A percentile compares a stretch with the other conserved stretches of the same genome.
These are phyloP conservation scores for Paramecium pentaurelia DNA, from an alignment of 73 alveolate genomes.

Conservation along the genomic window DNA sequence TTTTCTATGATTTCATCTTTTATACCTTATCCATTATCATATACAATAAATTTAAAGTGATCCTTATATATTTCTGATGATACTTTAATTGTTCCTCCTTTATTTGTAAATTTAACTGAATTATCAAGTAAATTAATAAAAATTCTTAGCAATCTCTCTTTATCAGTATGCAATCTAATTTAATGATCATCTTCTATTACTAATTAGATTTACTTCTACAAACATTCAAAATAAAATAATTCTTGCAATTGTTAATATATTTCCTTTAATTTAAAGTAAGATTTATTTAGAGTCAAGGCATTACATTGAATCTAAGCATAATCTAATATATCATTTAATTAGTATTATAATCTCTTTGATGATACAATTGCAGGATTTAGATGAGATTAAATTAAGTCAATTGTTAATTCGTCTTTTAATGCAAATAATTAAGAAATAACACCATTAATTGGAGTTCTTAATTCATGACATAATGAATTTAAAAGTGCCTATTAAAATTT, in stretches of 20 bases:
- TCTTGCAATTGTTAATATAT: background rate
- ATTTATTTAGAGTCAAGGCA: background rate
- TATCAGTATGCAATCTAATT: background rate
- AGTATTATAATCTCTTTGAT: background rate
- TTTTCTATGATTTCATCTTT: background rate
- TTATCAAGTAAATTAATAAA: background rate
- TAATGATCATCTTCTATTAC: background rate
- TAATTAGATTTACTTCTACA: background rate
- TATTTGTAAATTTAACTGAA: constrained; percentile 14
- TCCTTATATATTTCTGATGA: background rate
- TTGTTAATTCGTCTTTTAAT: background rate
- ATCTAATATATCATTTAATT: background rate
- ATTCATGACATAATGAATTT: constrained; percentile 29
- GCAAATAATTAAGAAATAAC: background rate
- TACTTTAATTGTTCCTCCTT: background rate
- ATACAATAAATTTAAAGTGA: background rate
- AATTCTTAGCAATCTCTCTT: background rate
- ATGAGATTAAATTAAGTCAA: background rate
- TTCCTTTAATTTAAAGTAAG: background rate
- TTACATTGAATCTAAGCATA: constrained; percentile 15
- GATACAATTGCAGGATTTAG: constrained; percentile 25
- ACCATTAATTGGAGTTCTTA: constrained; percentile 18
- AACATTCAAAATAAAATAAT: background rate
- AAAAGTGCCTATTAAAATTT: background rate
- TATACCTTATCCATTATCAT: constrained; percentile 13